phyloP scores from a whole-genome alignment of 2,329 filamentous ascomycete genomes.

The Penicillium sp. region DNA sequence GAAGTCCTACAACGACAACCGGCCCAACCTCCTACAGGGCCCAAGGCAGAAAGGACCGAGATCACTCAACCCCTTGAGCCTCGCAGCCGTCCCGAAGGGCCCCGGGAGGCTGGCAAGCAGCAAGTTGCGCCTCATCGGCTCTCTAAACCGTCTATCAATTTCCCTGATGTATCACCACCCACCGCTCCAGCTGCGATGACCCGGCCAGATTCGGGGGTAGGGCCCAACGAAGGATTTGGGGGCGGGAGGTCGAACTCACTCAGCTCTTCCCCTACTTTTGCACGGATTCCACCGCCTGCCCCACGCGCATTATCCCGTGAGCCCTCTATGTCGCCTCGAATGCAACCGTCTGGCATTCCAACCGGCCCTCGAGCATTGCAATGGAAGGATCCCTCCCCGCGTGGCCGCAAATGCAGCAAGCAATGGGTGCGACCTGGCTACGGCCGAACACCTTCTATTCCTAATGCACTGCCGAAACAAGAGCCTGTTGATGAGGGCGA shows the following conservation, averaged over 20 bases:
- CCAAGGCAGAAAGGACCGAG: conserved; percentile 41
- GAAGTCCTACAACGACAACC: conserved; percentile 20
- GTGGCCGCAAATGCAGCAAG: conserved; percentile 37
- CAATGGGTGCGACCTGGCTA: conserved; percentile 42
- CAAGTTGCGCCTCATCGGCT: conserved; percentile 27
- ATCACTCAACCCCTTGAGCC: conserved; percentile 23
- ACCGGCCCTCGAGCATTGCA: conserved; percentile 43
- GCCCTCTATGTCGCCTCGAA: conserved; percentile 37
- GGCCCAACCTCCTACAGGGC: conserved; percentile 43
- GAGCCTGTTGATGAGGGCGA: conserved; percentile 34
- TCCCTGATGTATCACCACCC: conserved; percentile 34
- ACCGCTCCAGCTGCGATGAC: conserved; percentile 39
- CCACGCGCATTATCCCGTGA: conserved; percentile 31
- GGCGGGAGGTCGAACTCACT: conserved; percentile 19
- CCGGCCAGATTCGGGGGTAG: conserved; percentile 22
- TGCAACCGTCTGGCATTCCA: conserved; percentile 37
- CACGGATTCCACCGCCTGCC: conserved; percentile 23
- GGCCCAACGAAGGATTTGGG: conserved; percentile 20
- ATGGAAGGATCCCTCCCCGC: conserved; percentile 28
- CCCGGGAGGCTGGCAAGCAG: conserved; percentile 21
- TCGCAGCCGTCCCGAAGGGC: conserved; percentile 25
- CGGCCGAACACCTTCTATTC: conserved; percentile 22
- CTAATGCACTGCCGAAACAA: conserved; percentile 26
- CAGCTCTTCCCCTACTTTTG: conserved; percentile 26
- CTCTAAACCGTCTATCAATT: conserved; percentile 22